Percentiles rank a stretch among this genome's conserved stretches.
phyloP scores from a whole-genome alignment of 495 filamentous ascomycete genomes.

The Thozetella sp. region DNA sequence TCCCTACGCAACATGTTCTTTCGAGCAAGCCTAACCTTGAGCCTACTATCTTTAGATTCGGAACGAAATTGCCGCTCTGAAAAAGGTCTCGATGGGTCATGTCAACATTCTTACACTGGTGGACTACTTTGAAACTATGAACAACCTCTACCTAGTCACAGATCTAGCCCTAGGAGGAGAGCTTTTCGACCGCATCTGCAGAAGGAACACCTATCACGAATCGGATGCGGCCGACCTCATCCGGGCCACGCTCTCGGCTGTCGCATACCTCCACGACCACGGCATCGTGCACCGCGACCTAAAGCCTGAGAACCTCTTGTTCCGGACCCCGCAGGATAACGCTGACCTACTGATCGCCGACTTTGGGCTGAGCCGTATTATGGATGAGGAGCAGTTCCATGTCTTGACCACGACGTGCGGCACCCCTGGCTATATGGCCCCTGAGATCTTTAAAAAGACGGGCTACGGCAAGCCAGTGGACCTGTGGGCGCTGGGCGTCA shows the following conservation, averaged over 20 bases:
- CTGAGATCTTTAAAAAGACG: constrained; percentile 87
- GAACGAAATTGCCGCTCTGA: constrained; percentile 97
- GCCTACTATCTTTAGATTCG: constrained; percentile 77
- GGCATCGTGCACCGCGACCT: constrained; percentile 93
- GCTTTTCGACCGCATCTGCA: constrained; percentile 97
- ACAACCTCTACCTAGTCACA: constrained; percentile 97
- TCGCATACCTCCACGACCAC: constrained; percentile 97
- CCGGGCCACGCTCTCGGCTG: constrained; percentile 92
- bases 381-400: constrained; percentile 99
- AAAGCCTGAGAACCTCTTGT: constrained; percentile 78
- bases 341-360: constrained; percentile 91
- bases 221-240: constrained; percentile 95
- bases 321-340: constrained; percentile 80
- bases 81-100: constrained; percentile 96
- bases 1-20: constrained; percentile 1
- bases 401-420: constrained; percentile 97
- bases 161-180: constrained; percentile 96
- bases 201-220: constrained; percentile 98
- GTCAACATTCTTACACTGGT: constrained; percentile 97
- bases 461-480: constrained; percentile 91
- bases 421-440: constrained; percentile 97
- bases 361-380: constrained; percentile 91
- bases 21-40: neutral
- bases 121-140: constrained; percentile 99
- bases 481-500: constrained; percentile 95